Percentiles rank a stretch among this genome's conserved stretches.
Conservation (phyloP, 495 filamentous ascomycete genomes). For the Astrothelium subdiscretum region DNA sequence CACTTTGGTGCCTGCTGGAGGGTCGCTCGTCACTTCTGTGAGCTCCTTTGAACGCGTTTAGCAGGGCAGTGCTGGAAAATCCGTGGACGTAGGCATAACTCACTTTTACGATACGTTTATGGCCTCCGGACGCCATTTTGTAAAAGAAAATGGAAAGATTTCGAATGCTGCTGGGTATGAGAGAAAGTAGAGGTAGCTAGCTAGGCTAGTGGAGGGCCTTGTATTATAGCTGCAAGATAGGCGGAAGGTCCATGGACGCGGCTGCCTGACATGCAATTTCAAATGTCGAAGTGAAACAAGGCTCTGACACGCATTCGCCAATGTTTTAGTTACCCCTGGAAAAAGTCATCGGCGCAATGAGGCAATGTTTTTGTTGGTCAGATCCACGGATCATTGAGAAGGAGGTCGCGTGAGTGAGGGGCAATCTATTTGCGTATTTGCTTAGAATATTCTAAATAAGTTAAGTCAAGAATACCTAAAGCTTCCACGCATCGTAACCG, state of each 20-base stretch:
- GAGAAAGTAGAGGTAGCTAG: not conserved
- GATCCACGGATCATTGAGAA: not conserved
- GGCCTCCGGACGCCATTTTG: constrained; percentile 24
- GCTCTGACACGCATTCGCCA: not conserved
- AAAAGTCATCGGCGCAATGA: not conserved
- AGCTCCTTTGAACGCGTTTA: constrained; percentile 23
- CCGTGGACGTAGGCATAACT: not conserved
- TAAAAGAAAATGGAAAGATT: not conserved
- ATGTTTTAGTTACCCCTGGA: not conserved
- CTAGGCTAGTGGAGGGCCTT: not conserved
- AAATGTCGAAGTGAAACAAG: not conserved
- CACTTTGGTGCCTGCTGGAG: constrained; percentile 29
- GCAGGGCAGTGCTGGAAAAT: constrained; percentile 1
- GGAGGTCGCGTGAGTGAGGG: not conserved
- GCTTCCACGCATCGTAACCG: too few relatives aligned
- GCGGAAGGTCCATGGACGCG: not conserved
- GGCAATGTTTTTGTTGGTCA: not conserved
- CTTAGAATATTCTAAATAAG: not conserved
- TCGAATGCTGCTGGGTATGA: not conserved
- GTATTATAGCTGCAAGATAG: not conserved
- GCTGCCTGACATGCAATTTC: not conserved
- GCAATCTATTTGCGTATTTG: not conserved
- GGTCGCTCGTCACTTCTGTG: constrained; percentile 22
- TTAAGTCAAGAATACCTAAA: not conserved
- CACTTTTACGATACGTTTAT: constrained; percentile 55